A percentile compares a stretch with the other conserved stretches of the same genome.
These are phyloP conservation scores for Boletellus ananas DNA, from an alignment of 768 basidiomycete genomes.

Conservation along the genomic window DNA sequence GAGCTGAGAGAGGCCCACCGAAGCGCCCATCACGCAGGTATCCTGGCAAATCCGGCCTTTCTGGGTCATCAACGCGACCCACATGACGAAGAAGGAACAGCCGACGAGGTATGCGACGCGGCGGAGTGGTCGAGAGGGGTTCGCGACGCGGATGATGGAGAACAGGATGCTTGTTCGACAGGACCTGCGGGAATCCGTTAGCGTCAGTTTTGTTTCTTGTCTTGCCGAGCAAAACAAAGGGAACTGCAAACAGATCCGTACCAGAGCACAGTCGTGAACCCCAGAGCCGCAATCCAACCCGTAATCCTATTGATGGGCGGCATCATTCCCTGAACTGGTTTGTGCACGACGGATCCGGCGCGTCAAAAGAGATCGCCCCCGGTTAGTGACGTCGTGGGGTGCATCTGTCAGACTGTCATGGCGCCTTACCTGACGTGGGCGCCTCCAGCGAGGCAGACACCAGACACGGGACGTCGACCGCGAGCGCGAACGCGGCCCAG, in stretches of 20 bases:
- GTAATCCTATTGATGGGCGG: not conserved
- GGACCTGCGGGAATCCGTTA: conserved; percentile 14
- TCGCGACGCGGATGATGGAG: conserved; percentile 19
- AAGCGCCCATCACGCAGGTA: not conserved
- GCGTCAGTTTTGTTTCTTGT: not conserved
- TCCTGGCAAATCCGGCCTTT: conserved; percentile 7
- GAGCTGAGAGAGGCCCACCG: conserved; percentile 17
- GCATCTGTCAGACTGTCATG: not conserved
- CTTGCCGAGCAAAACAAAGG: not conserved
- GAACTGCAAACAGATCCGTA: not conserved
- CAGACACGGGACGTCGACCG: conserved; percentile 14
- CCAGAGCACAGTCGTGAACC: conserved; percentile 21
- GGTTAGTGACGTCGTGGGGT: not conserved
- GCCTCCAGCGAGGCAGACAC: conserved; percentile 3
- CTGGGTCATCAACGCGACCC: conserved; percentile 18
- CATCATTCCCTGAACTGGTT: not conserved
- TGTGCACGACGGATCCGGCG: not conserved
- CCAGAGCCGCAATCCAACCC: conserved; percentile 13
- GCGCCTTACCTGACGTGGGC: conserved; percentile 1
- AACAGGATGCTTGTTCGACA: conserved; percentile 24
- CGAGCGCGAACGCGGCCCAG: conserved; percentile 22
- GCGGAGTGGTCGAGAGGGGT: conserved; percentile 7
- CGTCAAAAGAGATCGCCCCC: not conserved
- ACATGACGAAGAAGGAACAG: conserved; percentile 22
- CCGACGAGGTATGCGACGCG: conserved; percentile 6